These are phyloP conservation scores for Aspergillus fijiensis DNA, from an alignment of 2,329 filamentous ascomycete species.

Conservation along the genomic window DNA sequence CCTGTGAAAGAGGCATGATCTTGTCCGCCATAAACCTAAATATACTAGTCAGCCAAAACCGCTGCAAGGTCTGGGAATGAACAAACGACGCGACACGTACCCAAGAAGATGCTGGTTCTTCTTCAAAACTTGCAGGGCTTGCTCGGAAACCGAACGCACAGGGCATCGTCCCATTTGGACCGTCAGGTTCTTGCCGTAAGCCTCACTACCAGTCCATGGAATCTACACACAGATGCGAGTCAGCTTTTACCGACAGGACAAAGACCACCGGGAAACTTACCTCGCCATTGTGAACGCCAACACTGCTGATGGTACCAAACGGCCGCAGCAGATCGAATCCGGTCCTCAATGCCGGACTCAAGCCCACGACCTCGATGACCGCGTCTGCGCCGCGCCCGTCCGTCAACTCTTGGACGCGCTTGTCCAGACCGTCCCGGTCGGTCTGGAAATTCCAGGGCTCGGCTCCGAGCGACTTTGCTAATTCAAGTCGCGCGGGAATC, in stretches of 20 bases:
- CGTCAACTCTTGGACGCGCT: conserved; percentile 71
- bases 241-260: conserved; percentile 14
- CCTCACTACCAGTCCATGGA: conserved; percentile 65
- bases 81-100: conserved; percentile 47
- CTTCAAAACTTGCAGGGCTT: conserved; percentile 64
- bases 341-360: conserved; percentile 66
- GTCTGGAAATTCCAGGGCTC: conserved; percentile 78
- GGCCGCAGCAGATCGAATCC: conserved; percentile 70
- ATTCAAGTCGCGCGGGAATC: conserved; percentile 69
- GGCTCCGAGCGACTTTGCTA: conserved; percentile 72
- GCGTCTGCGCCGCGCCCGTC: conserved; percentile 81
- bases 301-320: conserved; percentile 71
- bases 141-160: conserved; percentile 67
- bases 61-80: not conserved
- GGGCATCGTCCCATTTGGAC: conserved; percentile 76
- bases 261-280: conserved; percentile 41
- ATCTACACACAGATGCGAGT: conserved; percentile 48
- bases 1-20: conserved; percentile 67
- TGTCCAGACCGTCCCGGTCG: conserved; percentile 63
- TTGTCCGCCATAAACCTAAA: conserved; percentile 73
- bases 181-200: conserved; percentile 67
- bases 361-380: conserved; percentile 75
- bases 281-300: conserved; percentile 73
- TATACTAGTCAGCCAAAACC: conserved; percentile 20
- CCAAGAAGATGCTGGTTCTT: conserved; percentile 65